These are phyloP conservation scores for Pseudoscleropodium purum DNA, from an alignment of 225 moss, liverwort and hornwort species.

Conservation along the genomic window DNA sequence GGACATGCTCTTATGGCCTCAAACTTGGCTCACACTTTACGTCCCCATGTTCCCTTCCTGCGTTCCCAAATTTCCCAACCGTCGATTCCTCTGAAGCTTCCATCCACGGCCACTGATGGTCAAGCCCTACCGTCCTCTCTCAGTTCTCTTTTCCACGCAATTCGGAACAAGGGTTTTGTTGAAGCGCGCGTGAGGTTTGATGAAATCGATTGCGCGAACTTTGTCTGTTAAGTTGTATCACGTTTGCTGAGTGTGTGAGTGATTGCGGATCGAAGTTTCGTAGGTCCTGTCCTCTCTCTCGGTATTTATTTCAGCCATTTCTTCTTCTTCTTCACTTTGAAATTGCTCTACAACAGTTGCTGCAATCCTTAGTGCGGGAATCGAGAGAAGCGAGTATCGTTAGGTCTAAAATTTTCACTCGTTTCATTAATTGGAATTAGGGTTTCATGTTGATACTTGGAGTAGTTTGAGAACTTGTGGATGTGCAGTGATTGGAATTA, in stretches of 20 bases:
- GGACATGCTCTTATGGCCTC: background rate
- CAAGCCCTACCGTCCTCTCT: background rate
- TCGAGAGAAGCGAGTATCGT: background rate
- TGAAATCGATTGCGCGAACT: background rate
- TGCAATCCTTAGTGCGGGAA: background rate
- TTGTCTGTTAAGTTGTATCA: too few species aligned
- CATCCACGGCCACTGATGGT: background rate
- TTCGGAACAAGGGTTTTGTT: background rate
- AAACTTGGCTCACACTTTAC: background rate
- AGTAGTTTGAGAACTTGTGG: background rate
- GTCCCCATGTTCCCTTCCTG: background rate
- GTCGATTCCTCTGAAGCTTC: background rate
- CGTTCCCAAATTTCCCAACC: background rate
- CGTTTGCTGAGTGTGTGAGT: too few species aligned
- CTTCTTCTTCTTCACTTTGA: background rate
- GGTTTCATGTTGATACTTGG: background rate
- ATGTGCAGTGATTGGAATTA: background rate
- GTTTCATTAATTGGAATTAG: background rate
- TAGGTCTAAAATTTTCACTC: too few species aligned
- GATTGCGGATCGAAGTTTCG: background rate
- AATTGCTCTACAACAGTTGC: background rate
- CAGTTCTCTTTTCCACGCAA: background rate
- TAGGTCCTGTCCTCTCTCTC: background rate
- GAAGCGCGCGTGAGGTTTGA: background rate
- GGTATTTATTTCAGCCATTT: background rate